These are phyloP conservation scores for Candida cerambycidarum DNA, from an alignment of 805 yeast species.

Conservation along the genomic window DNA sequence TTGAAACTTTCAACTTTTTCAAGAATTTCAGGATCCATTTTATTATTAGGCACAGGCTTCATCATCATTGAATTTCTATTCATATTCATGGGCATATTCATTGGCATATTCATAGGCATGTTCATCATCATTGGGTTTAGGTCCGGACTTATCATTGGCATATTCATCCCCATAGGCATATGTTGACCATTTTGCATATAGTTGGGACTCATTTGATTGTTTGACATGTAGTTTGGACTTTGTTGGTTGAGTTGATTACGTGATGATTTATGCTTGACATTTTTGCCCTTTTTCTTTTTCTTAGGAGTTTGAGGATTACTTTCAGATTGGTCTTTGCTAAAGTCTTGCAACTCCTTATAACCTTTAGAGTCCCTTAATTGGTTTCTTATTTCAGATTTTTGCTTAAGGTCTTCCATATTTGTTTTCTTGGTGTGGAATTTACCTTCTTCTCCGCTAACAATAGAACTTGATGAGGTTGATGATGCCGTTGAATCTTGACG, in stretches of 20 bases:
- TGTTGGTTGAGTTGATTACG: neutral
- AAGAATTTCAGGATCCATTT: slow-evolving; percentile 20
- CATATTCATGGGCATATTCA: slow-evolving; percentile 7
- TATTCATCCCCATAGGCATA: slow-evolving; percentile 3
- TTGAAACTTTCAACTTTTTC: slow-evolving; percentile 35
- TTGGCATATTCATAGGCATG: slow-evolving; percentile 5
- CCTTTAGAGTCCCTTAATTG: neutral
- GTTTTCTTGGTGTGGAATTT: slow-evolving; percentile 14
- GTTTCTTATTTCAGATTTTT: neutral
- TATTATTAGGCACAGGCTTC: slow-evolving; percentile 10
- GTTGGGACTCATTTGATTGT: neutral
- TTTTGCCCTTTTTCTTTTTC: slow-evolving; percentile 8
- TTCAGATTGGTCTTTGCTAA: neutral
- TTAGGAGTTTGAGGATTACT: slow-evolving; percentile 3
- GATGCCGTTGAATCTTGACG: slow-evolving; percentile 14
- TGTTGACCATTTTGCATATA: neutral
- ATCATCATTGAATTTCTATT: slow-evolving; percentile 1
- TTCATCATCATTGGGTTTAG: slow-evolving; percentile 2
- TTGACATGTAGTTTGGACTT: neutral
- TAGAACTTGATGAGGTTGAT: slow-evolving; percentile 27
- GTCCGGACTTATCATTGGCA: neutral
- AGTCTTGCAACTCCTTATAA: neutral
- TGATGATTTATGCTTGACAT: slow-evolving; percentile 1
- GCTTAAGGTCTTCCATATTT: neutral
- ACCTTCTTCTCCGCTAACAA: slow-evolving; percentile 30